Evolutionary conservation across 2,329 filamentous ascomycete species (phyloP).

Genomic region (Penicillium sp.): DNA sequence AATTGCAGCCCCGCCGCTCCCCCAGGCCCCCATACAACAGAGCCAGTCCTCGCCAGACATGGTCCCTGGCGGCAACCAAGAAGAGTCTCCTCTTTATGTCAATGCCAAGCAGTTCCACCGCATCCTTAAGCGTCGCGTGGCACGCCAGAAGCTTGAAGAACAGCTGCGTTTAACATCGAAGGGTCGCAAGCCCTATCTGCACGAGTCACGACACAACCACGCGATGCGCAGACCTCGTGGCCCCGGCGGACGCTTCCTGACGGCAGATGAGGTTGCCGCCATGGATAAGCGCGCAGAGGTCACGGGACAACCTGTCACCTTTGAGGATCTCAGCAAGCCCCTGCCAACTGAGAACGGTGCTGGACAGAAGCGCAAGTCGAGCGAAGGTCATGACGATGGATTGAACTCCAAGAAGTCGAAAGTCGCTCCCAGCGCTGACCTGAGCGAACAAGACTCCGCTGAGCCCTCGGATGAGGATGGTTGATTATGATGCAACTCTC

Average conservation of each 20-base stretch:
- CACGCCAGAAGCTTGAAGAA: conserved; percentile 90
- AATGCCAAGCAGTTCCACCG: conserved; percentile 99
- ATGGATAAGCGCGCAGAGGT: conserved; percentile 69
- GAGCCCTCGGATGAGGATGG: conserved; percentile 55
- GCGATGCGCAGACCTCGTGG: conserved; percentile 94
- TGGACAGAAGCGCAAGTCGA: conserved; percentile 55
- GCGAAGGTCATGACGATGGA: conserved; percentile 47
- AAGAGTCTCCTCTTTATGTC: conserved; percentile 94
- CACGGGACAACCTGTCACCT: conserved; percentile 18
- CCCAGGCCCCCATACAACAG: conserved; percentile 63
- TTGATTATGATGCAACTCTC: conserved; percentile 21
- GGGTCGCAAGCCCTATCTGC: conserved; percentile 92
- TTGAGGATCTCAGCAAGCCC: conserved; percentile 38
- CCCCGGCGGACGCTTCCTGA: conserved; percentile 92
- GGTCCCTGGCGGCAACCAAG: conserved; percentile 63
- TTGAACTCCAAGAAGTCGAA: conserved; percentile 55
- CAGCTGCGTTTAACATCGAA: conserved; percentile 89
- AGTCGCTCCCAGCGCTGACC: conserved; percentile 53
- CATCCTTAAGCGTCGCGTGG: conserved; percentile 90
- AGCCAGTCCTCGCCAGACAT: conserved; percentile 80
- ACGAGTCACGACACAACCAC: conserved; percentile 97
- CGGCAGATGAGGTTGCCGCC: conserved; percentile 89
- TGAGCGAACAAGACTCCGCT: conserved; percentile 53
- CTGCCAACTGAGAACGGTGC: conserved; percentile 34
- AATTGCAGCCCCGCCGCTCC: conserved; percentile 50